Percentiles rank a stretch among this genome's conserved stretches.
These are phyloP conservation scores for Solanum lycopersicoides DNA, from an alignment of 257 asterid species.

Conservation along the genomic window DNA sequence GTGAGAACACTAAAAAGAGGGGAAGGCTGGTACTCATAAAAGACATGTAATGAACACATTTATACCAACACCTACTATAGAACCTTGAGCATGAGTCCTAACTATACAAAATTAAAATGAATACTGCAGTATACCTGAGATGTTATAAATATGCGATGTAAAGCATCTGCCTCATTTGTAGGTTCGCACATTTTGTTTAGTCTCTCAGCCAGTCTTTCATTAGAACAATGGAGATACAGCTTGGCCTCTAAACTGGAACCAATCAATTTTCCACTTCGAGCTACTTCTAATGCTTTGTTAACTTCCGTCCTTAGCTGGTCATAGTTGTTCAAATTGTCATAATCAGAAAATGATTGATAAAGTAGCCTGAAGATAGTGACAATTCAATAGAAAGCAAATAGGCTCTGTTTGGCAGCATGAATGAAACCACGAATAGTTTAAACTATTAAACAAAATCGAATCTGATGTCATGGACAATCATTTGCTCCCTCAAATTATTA, in stretches of 20 bases:
- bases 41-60: neutral
- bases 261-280: constrained; percentile 69
- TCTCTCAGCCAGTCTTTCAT: constrained; percentile 34
- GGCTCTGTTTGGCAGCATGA: neutral
- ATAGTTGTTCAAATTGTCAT: constrained; percentile 4
- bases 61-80: neutral
- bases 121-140: constrained; percentile 57
- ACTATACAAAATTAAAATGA: neutral
- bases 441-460: neutral
- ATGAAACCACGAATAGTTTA: neutral
- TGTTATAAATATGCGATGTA: constrained; percentile 78
- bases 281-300: constrained; percentile 91
- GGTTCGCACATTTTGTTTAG: constrained; percentile 42
- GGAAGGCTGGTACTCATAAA: neutral
- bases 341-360: neutral
- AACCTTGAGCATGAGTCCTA: neutral
- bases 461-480: neutral
- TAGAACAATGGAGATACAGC: constrained; percentile 68
- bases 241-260: constrained; percentile 96
- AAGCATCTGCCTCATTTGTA: constrained; percentile 59
- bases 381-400: neutral
- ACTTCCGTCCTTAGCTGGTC: constrained; percentile 91
- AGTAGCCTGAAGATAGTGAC: neutral
- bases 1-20: neutral
- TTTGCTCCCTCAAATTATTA: neutral